Evolutionary conservation across 2,329 filamentous ascomycete species (phyloP), one percentile per base, ranked within the genome.

Genomic region (Emydomyces testavorans): DNA sequence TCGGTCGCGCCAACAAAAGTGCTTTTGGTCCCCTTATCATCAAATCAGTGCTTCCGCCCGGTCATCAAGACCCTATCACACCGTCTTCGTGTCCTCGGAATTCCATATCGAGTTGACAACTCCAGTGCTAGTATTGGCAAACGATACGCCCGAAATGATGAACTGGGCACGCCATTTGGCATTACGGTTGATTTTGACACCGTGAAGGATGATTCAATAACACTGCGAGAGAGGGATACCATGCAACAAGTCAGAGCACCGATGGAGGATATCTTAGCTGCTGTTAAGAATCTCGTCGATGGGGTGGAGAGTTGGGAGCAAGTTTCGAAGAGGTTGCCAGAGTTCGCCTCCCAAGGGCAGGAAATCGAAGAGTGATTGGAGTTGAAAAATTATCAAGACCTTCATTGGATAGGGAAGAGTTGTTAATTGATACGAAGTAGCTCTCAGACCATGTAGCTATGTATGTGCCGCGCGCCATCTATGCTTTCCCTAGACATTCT

Each of bases 141-240:
- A 75, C 83, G 90, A 46, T 96, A 94, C 68, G 81, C 84, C 63
- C 82, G 92, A 60, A 95, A 95, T 65, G 90, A 96, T 66, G 90
- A 96, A 71, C 78, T 95, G 50, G 92, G 90, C 60, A 96, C 92
- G 37, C 87, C 90, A 6, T 82, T 95, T 55, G 90, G 88, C 62
- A 82, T 96, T 66, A 96, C 90, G 0, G 79, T 96, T 51, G 90
- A 96, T 67, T 96, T 95, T 77, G 85, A 96, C 73, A 93, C 86
- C 40, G 72, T 94, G 56, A 80, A 94, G 68, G 88, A 95, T 65
- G 79, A 79, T 62, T 84, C 83, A 6, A 78, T 93, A 61, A 96
- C 90, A 1, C 77, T 96, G 55, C 76, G 90, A 62, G 90, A 96
- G 65, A 82, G 88, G 54, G 92, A 96, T 70, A 83, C 82, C 35